These are phyloP conservation scores for Pseudodiploospora longispora DNA, from an alignment of 2,329 filamentous ascomycete genomes.

Conservation along the genomic window DNA sequence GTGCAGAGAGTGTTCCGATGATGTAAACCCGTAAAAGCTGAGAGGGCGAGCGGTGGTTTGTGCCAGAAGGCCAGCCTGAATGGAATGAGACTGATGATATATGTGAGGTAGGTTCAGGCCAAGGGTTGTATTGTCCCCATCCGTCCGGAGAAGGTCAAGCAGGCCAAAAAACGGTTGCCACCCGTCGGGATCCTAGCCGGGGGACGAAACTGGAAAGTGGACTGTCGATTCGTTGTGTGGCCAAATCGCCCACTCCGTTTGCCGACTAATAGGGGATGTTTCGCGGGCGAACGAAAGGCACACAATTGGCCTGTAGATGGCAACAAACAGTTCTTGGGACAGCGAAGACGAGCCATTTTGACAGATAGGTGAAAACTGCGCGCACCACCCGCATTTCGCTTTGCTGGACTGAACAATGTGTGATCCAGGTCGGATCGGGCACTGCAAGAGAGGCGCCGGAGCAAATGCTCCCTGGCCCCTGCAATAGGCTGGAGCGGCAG, in stretches of 20 bases:
- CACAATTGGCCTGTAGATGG: constrained; percentile 4
- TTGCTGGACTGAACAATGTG: constrained; percentile 19
- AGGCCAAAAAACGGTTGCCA: constrained; percentile 5
- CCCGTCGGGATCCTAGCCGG: constrained; percentile 5
- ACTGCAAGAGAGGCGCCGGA: constrained; percentile 19
- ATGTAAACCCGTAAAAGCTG: no score
- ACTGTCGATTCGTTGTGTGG: background rate
- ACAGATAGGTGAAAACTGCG: constrained; percentile 16
- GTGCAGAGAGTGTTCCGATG: no score
- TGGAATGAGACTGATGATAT: background rate
- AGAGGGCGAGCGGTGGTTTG: background rate
- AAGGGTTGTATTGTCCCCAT: constrained; percentile 4
- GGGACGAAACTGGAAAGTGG: constrained; percentile 1
- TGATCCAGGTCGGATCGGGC: constrained; percentile 13
- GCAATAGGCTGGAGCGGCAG: constrained; percentile 21
- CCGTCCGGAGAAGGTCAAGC: constrained; percentile 1
- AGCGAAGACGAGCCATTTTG: constrained; percentile 21
- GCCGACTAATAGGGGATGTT: background rate
- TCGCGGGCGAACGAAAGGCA: constrained; percentile 9
- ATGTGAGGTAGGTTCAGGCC: constrained; percentile 4
- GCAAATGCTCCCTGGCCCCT: constrained; percentile 25
- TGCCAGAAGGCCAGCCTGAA: background rate
- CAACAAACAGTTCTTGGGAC: constrained; percentile 4
- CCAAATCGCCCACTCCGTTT: no score
- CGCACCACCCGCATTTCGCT: constrained; percentile 17